Evolutionary conservation across 768 basidiomycete species (phyloP).

Genomic region (Podaxis sp.): DNA sequence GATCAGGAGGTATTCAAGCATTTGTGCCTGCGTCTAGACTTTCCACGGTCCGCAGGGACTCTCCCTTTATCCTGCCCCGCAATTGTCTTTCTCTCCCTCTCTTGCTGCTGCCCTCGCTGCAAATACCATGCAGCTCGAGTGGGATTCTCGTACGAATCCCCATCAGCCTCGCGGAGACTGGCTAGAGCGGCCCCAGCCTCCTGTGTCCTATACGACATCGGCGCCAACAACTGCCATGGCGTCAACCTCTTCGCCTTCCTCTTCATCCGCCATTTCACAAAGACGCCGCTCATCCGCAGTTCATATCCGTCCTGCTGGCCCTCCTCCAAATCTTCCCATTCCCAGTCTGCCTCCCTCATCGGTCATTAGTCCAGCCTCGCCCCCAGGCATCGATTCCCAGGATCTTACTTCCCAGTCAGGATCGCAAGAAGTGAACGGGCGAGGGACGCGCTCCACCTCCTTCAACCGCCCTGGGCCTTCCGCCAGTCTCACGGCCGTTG

Average conservation of each 20-base stretch:
- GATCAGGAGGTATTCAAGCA: background rate
- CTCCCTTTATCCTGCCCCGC: background rate
- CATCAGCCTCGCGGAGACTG: slow-evolving; percentile 32
- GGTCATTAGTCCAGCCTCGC: slow-evolving; percentile 11
- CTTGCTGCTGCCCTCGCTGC: background rate
- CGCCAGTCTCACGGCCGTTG: slow-evolving; percentile 54
- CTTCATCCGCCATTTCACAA: slow-evolving; percentile 34
- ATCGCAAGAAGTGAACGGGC: slow-evolving; percentile 26
- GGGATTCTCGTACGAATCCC: slow-evolving; percentile 30
- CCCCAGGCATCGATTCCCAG: slow-evolving; percentile 23
- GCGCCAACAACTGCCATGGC: slow-evolving; percentile 22
- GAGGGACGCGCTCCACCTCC: slow-evolving; percentile 32
- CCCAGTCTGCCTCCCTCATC: slow-evolving; percentile 55
- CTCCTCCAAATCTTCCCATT: slow-evolving; percentile 74
- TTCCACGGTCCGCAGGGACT: background rate
- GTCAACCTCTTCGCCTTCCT: slow-evolving; percentile 12
- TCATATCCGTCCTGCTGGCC: slow-evolving; percentile 61
- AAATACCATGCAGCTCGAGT: slow-evolving; percentile 36
- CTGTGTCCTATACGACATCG: slow-evolving; percentile 31
- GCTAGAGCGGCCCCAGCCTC: slow-evolving; percentile 30
- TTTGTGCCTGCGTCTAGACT: background rate
- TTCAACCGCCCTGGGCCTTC: slow-evolving; percentile 38
- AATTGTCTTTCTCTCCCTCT: background rate
- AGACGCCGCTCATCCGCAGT: slow-evolving; percentile 72
- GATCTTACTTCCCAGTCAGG: slow-evolving; percentile 22